phyloP scores from a whole-genome alignment of 2,329 filamentous ascomycete species.

The Colletotrichum lini region DNA sequence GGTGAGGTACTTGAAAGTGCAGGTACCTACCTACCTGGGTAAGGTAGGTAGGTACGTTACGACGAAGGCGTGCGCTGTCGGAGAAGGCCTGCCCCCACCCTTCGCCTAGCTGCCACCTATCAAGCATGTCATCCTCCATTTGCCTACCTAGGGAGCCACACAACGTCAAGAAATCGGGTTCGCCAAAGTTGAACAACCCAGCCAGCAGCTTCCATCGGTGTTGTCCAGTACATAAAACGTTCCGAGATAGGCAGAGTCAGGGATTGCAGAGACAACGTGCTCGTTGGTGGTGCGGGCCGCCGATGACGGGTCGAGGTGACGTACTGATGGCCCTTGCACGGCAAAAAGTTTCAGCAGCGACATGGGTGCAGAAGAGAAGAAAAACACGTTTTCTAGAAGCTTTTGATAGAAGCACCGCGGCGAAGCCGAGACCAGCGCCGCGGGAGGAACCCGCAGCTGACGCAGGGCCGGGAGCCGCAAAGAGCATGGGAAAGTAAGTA shows the following conservation, averaged over 20 bases:
- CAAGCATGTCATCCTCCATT: no score
- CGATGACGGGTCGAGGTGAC: conserved; percentile 24
- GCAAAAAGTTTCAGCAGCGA: conserved; percentile 2
- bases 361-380: not conserved
- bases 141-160: no score
- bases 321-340: conserved; percentile 26
- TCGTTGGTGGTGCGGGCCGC: not conserved
- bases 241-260: not conserved
- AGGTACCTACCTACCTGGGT: no score
- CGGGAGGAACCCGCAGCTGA: conserved; percentile 32
- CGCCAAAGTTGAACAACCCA: not conserved
- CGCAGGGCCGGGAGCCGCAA: conserved; percentile 14
- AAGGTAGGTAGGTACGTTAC: no score
- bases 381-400: conserved; percentile 39
- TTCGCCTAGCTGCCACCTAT: no score
- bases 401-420: conserved; percentile 21
- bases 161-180: no score
- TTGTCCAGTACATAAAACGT: not conserved
- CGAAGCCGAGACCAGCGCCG: conserved; percentile 18
- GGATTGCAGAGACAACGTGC: not conserved
- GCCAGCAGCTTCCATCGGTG: no score
- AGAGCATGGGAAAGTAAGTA: not conserved
- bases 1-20: no score
- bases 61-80: no score
- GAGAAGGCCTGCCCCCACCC: no score